A percentile compares a stretch with the other conserved stretches of the same genome.
These are phyloP conservation scores for Apophysomyces trapeziformis DNA, from an alignment of 371 early-diverging fungal genomes.

Conservation along the genomic window DNA sequence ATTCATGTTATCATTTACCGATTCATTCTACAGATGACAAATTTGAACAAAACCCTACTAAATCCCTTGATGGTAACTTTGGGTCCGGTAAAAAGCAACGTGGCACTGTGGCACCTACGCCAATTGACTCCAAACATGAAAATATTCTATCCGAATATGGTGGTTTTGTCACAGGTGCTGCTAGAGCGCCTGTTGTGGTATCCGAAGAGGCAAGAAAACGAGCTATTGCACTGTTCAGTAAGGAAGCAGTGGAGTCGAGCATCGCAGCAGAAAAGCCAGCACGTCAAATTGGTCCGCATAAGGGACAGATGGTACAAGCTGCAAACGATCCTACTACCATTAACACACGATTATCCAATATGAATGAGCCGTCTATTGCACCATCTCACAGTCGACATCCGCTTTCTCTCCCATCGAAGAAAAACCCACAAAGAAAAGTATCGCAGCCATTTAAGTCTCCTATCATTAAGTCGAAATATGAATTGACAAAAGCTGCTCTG, in stretches of 20 bases:
- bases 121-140: slow-evolving; percentile 26
- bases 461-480: slow-evolving; percentile 32
- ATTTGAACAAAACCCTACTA: background rate
- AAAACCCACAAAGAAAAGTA: background rate
- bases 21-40: too few relatives aligned
- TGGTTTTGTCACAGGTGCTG: slow-evolving; percentile 29
- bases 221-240: slow-evolving; percentile 28
- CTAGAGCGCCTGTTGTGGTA: slow-evolving; percentile 15
- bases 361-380: background rate
- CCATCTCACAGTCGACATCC: background rate
- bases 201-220: slow-evolving; percentile 32
- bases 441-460: slow-evolving; percentile 45
- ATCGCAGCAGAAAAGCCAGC: slow-evolving; percentile 12
- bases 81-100: background rate
- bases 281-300: background rate
- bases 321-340: too few relatives aligned
- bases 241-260: slow-evolving; percentile 2
- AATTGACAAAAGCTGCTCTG: slow-evolving; percentile 37
- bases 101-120: background rate
- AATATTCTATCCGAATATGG: slow-evolving; percentile 24
- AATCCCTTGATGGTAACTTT: background rate
- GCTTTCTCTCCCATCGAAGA: slow-evolving; percentile 6
- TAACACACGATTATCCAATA: background rate
- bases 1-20: too few relatives aligned
- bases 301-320: too few relatives aligned